These are phyloP conservation scores for Neoarthrinium moseri DNA, from an alignment of 2,329 filamentous ascomycete species.

Conservation along the genomic window DNA sequence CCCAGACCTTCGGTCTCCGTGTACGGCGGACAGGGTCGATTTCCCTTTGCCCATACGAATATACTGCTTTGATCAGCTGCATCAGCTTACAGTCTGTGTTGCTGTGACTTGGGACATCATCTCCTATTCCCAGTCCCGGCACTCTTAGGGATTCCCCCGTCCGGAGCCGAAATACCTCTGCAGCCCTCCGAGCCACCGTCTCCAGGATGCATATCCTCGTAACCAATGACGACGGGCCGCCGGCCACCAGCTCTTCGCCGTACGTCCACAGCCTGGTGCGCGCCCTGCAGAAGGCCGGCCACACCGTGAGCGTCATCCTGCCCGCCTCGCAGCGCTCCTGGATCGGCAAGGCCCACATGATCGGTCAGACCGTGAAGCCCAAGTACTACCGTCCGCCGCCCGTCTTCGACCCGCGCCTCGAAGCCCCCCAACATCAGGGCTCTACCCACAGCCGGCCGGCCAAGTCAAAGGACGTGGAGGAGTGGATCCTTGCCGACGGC, in stretches of 20 bases:
- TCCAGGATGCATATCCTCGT: conserved; percentile 62
- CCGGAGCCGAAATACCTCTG: too few species aligned
- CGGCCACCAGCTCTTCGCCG: conserved; percentile 73
- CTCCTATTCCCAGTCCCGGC: too few species aligned
- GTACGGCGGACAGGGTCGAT: too few species aligned
- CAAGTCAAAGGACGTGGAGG: conserved; percentile 55
- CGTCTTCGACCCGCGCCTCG: conserved; percentile 32
- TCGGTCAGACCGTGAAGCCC: conserved; percentile 82
- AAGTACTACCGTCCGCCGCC: conserved; percentile 71
- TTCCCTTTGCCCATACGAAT: too few species aligned
- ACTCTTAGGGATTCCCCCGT: too few species aligned
- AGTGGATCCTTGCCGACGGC: conserved; percentile 80
- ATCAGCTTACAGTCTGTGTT: too few species aligned
- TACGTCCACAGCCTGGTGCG: conserved; percentile 75
- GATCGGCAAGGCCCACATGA: conserved; percentile 98
- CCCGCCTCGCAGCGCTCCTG: conserved; percentile 91
- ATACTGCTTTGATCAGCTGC: too few species aligned
- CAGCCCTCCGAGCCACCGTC: too few species aligned
- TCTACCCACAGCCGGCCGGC: conserved; percentile 62
- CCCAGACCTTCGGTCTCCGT: too few species aligned
- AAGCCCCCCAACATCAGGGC: conserved; percentile 53
- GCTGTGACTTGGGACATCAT: too few species aligned
- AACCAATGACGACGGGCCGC: conserved; percentile 80
- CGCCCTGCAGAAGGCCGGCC: conserved; percentile 70
- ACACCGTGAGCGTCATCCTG: conserved; percentile 87